Percentiles rank a stretch among this genome's conserved stretches.
phyloP scores from a whole-genome alignment of 1,139 yeast species.

The Yamadazyma buinensis region DNA sequence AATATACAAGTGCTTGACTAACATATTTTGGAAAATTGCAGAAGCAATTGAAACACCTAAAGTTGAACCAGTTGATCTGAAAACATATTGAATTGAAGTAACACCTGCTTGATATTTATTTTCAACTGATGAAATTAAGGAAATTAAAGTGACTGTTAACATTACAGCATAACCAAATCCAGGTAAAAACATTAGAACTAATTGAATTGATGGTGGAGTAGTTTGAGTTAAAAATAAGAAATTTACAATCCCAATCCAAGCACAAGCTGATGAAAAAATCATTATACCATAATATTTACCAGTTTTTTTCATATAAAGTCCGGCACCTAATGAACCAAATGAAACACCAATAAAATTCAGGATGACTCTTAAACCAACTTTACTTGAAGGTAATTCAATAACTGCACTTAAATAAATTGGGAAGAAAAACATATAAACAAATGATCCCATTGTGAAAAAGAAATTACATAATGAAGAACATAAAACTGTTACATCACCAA shows the following conservation, averaged over 20 bases:
- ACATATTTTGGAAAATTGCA: conserved; percentile 53
- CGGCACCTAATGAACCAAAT: conserved; percentile 65
- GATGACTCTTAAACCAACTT: conserved; percentile 58
- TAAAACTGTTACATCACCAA: conserved; percentile 55
- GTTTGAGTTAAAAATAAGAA: conserved; percentile 36
- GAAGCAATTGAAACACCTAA: conserved; percentile 68
- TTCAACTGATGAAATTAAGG: conserved; percentile 65
- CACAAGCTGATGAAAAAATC: conserved; percentile 39
- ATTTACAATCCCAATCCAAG: conserved; percentile 44
- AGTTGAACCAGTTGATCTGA: conserved; percentile 72
- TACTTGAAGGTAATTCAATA: conserved; percentile 49
- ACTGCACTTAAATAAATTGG: conserved; percentile 66
- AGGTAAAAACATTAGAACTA: conserved; percentile 35
- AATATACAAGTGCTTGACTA: conserved; percentile 16
- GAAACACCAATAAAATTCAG: conserved; percentile 72
- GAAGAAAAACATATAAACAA: conserved; percentile 54
- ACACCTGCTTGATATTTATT: conserved; percentile 64
- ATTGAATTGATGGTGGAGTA: conserved; percentile 36
- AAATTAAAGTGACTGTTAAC: conserved; percentile 62
- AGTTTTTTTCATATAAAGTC: conserved; percentile 62
- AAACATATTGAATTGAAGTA: conserved; percentile 72
- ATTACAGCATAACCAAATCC: conserved; percentile 61
- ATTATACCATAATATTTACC: conserved; percentile 61
- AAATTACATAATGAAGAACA: conserved; percentile 67
- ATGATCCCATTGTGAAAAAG: conserved; percentile 57